Base-by-base conservation (phyloP, 371 early-diverging fungal genomes). In the Coemansia sp. region DNA sequence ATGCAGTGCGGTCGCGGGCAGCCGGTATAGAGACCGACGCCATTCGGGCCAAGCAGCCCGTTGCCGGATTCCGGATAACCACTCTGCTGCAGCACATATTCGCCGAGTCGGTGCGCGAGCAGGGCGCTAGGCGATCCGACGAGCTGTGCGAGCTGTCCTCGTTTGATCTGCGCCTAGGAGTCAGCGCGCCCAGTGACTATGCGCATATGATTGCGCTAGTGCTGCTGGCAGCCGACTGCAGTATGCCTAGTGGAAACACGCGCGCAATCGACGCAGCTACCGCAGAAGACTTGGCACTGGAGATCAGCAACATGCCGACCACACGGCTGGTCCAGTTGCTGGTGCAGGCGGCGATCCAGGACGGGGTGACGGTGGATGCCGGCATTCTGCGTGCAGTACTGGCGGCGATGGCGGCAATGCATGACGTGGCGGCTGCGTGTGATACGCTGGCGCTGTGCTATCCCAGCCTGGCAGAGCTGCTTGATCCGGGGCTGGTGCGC, bases 391-490 rank as follows among this genome's bases (percentile, higher is more conserved):
- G 33, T n/a, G 36, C 54, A 16, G 65, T 66, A 2, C 59, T 74
- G 9, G 43, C 59, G 7, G 31, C 52, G 2, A 61, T 69, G 3
- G 51, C 48, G 8, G 40, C 59, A 0, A 31, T 11, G 38, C 48
- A 47, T 16, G 75, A 74, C 34, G 41, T 55, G 6, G 30, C 65
- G 10, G 75, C 70, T 0, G 66, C 59, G 0, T 60, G 70, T 42
- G 75, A 74, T 47, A 61, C 54, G 5, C 51, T 74, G 35, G 38
- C 16, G 20, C 48, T 65, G 8, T 58, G 56, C 20, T 59, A 59
- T 54, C 9, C 66, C 2, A 55, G 57, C 31, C 56, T 74, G 35
- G 70, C 63, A 10, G n/a, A 36, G 20, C 51, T 69, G 8, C 56
- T 74, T 9, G 70, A 74, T 31, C 70, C 66, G 1, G 20, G 34